Conservation (phyloP, 345 rosid species). For the Brassica carinata region DNA sequence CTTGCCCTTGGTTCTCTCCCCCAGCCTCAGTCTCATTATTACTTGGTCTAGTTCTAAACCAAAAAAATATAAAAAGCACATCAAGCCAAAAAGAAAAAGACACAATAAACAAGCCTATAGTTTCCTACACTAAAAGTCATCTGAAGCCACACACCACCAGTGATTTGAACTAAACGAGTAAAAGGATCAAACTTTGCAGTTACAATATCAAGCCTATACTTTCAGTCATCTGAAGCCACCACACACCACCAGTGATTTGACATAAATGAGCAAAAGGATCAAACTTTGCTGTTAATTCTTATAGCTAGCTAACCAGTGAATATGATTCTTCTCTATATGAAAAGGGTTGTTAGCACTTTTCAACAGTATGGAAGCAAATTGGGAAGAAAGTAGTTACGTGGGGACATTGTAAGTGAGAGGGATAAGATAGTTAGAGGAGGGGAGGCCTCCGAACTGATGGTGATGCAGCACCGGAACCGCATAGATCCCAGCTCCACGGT, state of each 20-base stretch:
- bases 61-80: background rate
- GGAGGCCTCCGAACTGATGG: constrained; percentile 58
- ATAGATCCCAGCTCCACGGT: constrained; percentile 81
- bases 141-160: background rate
- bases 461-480: constrained; percentile 66
- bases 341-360: too few species aligned
- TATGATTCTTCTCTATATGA: background rate
- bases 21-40: constrained; percentile 35
- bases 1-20: constrained; percentile 41
- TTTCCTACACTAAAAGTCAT: too few species aligned
- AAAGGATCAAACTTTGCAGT: background rate
- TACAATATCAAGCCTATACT: background rate
- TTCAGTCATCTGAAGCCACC: background rate
- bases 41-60: constrained; percentile 35
- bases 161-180: background rate
- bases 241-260: background rate
- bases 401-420: constrained; percentile 90
- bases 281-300: background rate
- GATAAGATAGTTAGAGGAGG: constrained; percentile 71
- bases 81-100: background rate
- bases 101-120: background rate
- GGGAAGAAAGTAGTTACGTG: constrained; percentile 56
- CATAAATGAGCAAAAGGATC: background rate
- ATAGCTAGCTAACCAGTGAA: background rate
- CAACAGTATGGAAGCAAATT: background rate